phyloP scores from a whole-genome alignment of 75 land plant genomes.

The Selaginella tamariscina region DNA sequence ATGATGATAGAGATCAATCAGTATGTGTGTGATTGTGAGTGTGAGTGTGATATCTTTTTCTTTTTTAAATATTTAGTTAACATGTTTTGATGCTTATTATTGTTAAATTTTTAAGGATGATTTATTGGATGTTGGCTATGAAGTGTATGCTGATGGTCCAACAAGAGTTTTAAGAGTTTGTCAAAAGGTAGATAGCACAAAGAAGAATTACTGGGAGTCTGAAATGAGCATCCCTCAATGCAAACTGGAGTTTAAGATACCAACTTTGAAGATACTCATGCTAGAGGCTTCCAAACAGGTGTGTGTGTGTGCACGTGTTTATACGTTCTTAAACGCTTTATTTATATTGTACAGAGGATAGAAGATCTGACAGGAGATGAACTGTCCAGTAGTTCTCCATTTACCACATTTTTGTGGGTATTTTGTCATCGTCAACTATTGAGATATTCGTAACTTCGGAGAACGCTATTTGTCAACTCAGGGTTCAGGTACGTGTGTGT shows the following conservation, averaged over 20 bases:
- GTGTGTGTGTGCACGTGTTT: background rate
- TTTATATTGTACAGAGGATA: conserved; percentile 9
- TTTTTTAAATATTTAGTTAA: no score
- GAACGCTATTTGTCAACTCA: conserved; percentile 35
- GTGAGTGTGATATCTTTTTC: no score
- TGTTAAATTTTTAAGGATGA: no score
- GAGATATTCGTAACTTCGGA: conserved; percentile 38
- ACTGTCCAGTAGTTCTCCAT: conserved; percentile 7
- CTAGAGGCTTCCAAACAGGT: conserved; percentile 56
- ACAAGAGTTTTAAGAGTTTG: conserved; percentile 64
- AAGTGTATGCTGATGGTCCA: conserved; percentile 72
- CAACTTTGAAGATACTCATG: conserved; percentile 34
- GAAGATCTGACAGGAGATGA: conserved; percentile 14
- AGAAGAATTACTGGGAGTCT: conserved; percentile 18
- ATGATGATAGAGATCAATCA: conserved; percentile 15
- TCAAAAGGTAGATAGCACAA: conserved; percentile 24
- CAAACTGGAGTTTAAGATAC: conserved; percentile 42
- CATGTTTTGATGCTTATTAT: no score
- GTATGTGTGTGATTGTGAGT: no score
- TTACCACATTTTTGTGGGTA: conserved; percentile 40
- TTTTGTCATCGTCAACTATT: conserved; percentile 32
- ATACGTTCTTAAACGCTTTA: background rate
- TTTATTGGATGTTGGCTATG: conserved; percentile 57
- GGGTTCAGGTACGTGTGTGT: conserved; percentile 39
- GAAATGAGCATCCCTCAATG: conserved; percentile 18